These are phyloP conservation scores for Phyllosticta citribraziliensis DNA, from an alignment of 2,329 filamentous ascomycete species.

Conservation along the genomic window DNA sequence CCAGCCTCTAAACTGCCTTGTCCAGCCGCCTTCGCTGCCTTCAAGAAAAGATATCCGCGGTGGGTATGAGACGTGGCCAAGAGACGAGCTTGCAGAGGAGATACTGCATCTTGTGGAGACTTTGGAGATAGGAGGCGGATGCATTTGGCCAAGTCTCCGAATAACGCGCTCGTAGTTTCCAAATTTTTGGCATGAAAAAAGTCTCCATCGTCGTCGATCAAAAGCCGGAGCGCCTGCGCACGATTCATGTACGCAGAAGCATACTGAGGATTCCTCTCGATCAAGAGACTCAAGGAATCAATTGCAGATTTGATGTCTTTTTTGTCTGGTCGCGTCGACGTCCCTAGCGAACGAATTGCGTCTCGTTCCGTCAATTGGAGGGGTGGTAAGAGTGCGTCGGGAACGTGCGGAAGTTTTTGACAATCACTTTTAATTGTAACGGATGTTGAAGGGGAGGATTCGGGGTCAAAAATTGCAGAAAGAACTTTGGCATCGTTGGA, in stretches of 20 bases:
- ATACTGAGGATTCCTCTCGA: constrained; percentile 52
- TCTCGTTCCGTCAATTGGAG: constrained; percentile 31
- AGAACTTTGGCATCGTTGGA: constrained; percentile 29
- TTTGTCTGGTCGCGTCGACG: neutral
- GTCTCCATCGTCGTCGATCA: constrained; percentile 47
- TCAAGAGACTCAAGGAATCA: constrained; percentile 43
- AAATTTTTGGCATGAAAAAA: constrained; percentile 16
- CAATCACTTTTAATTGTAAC: constrained; percentile 31
- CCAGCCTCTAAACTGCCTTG: constrained; percentile 7
- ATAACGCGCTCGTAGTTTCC: constrained; percentile 29
- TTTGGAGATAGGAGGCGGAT: constrained; percentile 6
- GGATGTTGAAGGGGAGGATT: constrained; percentile 42
- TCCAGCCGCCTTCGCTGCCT: constrained; percentile 23
- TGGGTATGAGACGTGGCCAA: constrained; percentile 64
- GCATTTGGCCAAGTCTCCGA: constrained; percentile 43
- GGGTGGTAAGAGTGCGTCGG: constrained; percentile 23
- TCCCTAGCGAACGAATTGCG: constrained; percentile 36
- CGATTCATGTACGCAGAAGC: constrained; percentile 67
- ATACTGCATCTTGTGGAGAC: constrained; percentile 34
- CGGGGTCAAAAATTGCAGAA: constrained; percentile 31
- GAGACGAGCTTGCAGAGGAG: constrained; percentile 54
- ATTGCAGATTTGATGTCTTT: constrained; percentile 15
- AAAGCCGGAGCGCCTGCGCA: constrained; percentile 54
- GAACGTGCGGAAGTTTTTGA: constrained; percentile 33
- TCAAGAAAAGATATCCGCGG: constrained; percentile 41